Percentiles rank a stretch among this genome's conserved stretches.
These are phyloP conservation scores for Lentinula sp. DNA, from an alignment of 768 basidiomycete genomes.

Conservation along the genomic window DNA sequence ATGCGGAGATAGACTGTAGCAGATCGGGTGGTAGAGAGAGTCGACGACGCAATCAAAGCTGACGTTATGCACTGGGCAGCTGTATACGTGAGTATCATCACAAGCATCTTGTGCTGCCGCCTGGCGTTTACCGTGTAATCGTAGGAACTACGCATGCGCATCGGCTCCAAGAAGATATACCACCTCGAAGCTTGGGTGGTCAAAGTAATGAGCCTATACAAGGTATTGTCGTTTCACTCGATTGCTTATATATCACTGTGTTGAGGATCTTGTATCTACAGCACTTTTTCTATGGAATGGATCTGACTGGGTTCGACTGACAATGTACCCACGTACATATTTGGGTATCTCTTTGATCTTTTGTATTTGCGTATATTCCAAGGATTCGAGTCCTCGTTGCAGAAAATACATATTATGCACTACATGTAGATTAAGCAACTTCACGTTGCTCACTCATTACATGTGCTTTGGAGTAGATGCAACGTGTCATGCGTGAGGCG, in stretches of 20 bases:
- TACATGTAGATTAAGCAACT: background rate
- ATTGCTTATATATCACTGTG: background rate
- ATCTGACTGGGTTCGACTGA: slow-evolving; percentile 51
- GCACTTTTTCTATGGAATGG: slow-evolving; percentile 54
- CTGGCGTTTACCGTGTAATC: background rate
- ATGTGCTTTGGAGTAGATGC: background rate
- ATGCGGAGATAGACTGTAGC: slow-evolving; percentile 71
- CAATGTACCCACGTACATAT: background rate
- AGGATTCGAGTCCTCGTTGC: background rate
- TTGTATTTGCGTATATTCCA: no score
- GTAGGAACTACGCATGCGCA: slow-evolving; percentile 94
- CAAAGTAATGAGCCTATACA: slow-evolving; percentile 90
- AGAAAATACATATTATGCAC: background rate
- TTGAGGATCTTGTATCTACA: slow-evolving; percentile 13
- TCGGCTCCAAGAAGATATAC: slow-evolving; percentile 87
- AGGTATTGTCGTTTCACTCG: slow-evolving; percentile 37
- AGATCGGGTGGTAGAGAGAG: slow-evolving; percentile 77
- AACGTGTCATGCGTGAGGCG: background rate
- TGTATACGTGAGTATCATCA: slow-evolving; percentile 65
- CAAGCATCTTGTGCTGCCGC: background rate
- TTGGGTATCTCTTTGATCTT: background rate
- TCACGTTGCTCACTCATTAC: background rate
- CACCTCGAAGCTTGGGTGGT: slow-evolving; percentile 98
- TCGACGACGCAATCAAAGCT: slow-evolving; percentile 85
- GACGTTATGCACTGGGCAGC: slow-evolving; percentile 99